A percentile compares a stretch with the other conserved stretches of the same genome.
These are phyloP conservation scores for Calonectria multiphialidica DNA, from an alignment of 2,329 filamentous ascomycete genomes.

Conservation along the genomic window DNA sequence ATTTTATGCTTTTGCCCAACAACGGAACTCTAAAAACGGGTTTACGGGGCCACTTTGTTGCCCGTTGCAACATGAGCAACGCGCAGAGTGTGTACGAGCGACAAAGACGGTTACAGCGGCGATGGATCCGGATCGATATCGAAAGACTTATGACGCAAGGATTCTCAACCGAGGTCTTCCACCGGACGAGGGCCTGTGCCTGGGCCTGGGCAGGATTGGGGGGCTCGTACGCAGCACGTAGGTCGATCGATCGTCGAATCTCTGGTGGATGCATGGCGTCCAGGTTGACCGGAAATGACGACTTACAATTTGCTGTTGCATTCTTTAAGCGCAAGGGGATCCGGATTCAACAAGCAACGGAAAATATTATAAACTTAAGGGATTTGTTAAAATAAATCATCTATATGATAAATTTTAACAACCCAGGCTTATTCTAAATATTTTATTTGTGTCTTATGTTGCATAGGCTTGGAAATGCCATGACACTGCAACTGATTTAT, in stretches of 20 bases:
- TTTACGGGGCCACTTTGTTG: not conserved
- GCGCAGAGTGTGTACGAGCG: not conserved
- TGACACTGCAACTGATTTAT: too few species aligned
- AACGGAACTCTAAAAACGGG: slow-evolving; percentile 3
- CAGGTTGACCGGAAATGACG: slow-evolving; percentile 3
- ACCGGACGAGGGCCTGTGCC: not conserved
- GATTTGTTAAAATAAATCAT: too few species aligned
- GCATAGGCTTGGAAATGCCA: too few species aligned
- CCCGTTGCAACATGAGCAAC: slow-evolving; percentile 4
- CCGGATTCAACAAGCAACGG: too few species aligned
- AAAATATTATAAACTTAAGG: too few species aligned
- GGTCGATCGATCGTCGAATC: slow-evolving; percentile 5
- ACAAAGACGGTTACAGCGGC: not conserved
- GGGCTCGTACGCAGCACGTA: not conserved
- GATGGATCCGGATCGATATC: slow-evolving; percentile 24
- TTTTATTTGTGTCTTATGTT: too few species aligned
- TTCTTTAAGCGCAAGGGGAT: not conserved
- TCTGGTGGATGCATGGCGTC: not conserved
- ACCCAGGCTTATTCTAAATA: too few species aligned
- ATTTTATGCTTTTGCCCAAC: slow-evolving; percentile 8
- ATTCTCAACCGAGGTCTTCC: slow-evolving; percentile 4
- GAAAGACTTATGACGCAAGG: slow-evolving; percentile 22
- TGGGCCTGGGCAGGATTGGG: not conserved
- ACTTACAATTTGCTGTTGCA: not conserved
- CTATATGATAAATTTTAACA: too few species aligned